Base-by-base conservation (phyloP, 2,329 filamentous ascomycete genomes). In the Aspergillus clavatus region DNA sequence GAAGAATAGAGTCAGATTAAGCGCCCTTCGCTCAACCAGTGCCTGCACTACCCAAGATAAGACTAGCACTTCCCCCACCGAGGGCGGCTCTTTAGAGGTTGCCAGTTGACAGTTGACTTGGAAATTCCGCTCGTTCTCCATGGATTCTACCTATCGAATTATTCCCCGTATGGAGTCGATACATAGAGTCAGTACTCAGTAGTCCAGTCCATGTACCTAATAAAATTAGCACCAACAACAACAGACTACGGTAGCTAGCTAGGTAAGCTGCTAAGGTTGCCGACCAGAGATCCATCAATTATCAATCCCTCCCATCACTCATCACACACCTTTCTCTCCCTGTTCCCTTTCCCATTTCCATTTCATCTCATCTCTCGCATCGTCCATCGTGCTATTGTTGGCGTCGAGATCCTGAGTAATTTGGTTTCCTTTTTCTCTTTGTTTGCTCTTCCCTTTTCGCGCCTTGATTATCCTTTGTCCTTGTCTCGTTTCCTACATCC, bases 51-150 rank as follows among this genome's bases (percentile, higher is more conserved):
- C 52, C 54, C 33, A 3, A 12, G 37, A 26, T 3, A 4, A 38
- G 51, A 8, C 41, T 59, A 61, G 57, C 42, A 46, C 37, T 29
- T 47, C 56, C 52, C 54, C 55, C 50, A 46, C 42, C 48, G 40
- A 48, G n/a, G 48, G 56, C 58, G 54, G 60, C 58, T 61, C 58
- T 59, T 53, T 24, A n/a, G 23, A 24, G 57, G 53, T 48, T 54
- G 36, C 47, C 49, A 38, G 33, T 28, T 38, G 33, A 19, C 45
- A 52, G 51, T 54, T 55, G 50, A 53, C 51, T 12, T 46, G 40
- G 51, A 27, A 44, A 42, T 36, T 45, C 44, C 47, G 40, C 33
- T 47, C 47, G 49, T 53, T n/a, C n/a, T n/a, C n/a, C n/a, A n/a
- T n/a, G n/a, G n/a, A n/a, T n/a, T n/a, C n/a, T n/a, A n/a, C n/a